These are phyloP conservation scores for Fermentozyma sake DNA, from an alignment of 1,139 yeast species.

Conservation along the genomic window DNA sequence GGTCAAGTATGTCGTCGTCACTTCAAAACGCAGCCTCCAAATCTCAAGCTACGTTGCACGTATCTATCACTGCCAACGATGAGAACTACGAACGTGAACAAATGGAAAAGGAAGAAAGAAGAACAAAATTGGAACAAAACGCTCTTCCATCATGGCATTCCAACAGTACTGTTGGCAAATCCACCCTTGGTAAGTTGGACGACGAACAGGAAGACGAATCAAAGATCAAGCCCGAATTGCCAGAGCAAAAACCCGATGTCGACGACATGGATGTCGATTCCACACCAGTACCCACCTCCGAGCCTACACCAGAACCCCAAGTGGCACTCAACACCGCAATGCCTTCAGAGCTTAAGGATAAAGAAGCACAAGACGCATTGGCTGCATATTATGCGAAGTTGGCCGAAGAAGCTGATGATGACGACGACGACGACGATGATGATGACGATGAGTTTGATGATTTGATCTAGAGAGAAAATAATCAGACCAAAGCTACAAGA, in stretches of 20 bases:
- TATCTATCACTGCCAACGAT: slow-evolving; percentile 87
- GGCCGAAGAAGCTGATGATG: slow-evolving; percentile 60
- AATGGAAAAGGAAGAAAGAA: slow-evolving; percentile 65
- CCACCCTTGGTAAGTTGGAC: slow-evolving; percentile 48
- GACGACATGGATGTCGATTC: slow-evolving; percentile 5
- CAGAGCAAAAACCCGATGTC: slow-evolving; percentile 1
- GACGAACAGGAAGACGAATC: slow-evolving; percentile 27
- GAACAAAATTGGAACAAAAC: slow-evolving; percentile 77
- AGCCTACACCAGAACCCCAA: slow-evolving; percentile 6
- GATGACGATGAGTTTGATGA: slow-evolving; percentile 50
- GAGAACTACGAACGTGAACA: slow-evolving; percentile 69
- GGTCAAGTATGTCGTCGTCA: slow-evolving; percentile 27
- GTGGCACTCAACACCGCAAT: slow-evolving; percentile 7
- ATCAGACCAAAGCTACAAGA: too few relatives aligned
- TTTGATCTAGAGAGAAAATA: slow-evolving; percentile 20
- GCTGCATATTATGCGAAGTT: slow-evolving; percentile 75
- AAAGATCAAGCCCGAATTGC: slow-evolving; percentile 1
- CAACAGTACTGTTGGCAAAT: slow-evolving; percentile 76
- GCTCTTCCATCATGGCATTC: slow-evolving; percentile 97
- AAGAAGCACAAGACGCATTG: slow-evolving; percentile 71
- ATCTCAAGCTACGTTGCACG: slow-evolving; percentile 76
- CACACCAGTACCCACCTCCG: slow-evolving; percentile 11
- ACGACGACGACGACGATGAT: slow-evolving; percentile 55
- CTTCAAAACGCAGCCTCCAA: slow-evolving; percentile 36
- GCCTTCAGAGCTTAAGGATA: slow-evolving; percentile 41